These are phyloP conservation scores for Ustanciosporium gigantosporum DNA, from an alignment of 1,284 basidiomycete genomes.

Conservation along the genomic window DNA sequence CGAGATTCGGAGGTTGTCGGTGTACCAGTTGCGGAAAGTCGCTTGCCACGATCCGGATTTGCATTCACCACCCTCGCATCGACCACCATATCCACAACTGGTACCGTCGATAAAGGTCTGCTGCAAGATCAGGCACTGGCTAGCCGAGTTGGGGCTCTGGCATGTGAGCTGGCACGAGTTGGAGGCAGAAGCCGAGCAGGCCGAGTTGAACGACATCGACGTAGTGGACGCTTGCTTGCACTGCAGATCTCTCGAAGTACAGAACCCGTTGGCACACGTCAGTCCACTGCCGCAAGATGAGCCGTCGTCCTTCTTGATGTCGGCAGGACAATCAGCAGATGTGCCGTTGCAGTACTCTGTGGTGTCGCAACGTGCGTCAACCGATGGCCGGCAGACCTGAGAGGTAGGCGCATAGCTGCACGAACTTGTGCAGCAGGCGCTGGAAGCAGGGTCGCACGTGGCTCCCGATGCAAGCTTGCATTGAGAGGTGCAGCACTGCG, in stretches of 20 bases:
- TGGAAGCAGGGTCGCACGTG: constrained; percentile 78
- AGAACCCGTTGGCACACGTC: constrained; percentile 78
- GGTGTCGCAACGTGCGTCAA: constrained; percentile 73
- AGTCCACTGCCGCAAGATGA: constrained; percentile 65
- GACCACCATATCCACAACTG: constrained; percentile 74
- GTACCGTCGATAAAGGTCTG: constrained; percentile 80
- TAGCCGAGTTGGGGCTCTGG: constrained; percentile 69
- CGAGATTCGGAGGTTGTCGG: constrained; percentile 48
- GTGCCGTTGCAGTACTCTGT: constrained; percentile 80
- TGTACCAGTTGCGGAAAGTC: constrained; percentile 68
- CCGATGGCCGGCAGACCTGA: constrained; percentile 72
- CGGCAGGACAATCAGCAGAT: constrained; percentile 73
- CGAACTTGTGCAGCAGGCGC: constrained; percentile 73
- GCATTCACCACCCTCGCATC: constrained; percentile 68
- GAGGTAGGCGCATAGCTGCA: constrained; percentile 72
- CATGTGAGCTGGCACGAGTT: constrained; percentile 78
- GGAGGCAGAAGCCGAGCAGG: constrained; percentile 68
- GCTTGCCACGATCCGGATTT: constrained; percentile 69
- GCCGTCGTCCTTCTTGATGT: constrained; percentile 73
- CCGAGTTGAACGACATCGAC: constrained; percentile 68
- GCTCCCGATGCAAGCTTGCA: constrained; percentile 77
- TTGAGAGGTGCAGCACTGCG: constrained; percentile 73
- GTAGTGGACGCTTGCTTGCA: constrained; percentile 72
- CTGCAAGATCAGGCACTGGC: constrained; percentile 74
- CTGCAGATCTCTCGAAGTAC: constrained; percentile 78